Conservation (phyloP, 371 early-diverging fungal species). For the Lichtheimia corymbifera region DNA sequence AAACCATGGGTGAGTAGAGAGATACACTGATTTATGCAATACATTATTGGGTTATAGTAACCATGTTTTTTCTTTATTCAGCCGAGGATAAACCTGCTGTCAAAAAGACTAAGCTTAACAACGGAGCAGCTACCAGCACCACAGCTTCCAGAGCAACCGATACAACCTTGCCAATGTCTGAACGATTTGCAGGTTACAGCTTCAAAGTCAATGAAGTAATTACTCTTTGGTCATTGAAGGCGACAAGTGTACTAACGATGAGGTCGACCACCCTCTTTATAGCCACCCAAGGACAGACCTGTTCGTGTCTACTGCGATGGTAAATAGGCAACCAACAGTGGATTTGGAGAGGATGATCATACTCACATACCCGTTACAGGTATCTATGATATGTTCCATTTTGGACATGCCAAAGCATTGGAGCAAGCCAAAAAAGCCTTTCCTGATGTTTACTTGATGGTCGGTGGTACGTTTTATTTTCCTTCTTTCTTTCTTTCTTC, state of each 20-base stretch:
- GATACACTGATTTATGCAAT: no score
- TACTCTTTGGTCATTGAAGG: neutral
- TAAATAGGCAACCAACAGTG: neutral
- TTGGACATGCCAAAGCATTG: slow-evolving; percentile 90
- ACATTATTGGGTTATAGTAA: no score
- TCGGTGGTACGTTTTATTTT: slow-evolving; percentile 69
- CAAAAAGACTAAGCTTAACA: slow-evolving; percentile 13
- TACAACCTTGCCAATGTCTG: slow-evolving; percentile 7
- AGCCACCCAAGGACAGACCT: slow-evolving; percentile 75
- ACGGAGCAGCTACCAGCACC: slow-evolving; percentile 4
- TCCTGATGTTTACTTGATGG: slow-evolving; percentile 84
- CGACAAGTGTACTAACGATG: no score
- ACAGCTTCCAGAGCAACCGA: neutral
- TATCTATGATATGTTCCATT: slow-evolving; percentile 95
- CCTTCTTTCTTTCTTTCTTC: neutral
- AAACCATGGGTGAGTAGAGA: no score
- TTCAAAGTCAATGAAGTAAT: slow-evolving; percentile 25
- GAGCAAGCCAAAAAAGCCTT: slow-evolving; percentile 94
- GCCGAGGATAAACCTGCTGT: slow-evolving; percentile 6
- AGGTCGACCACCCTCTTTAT: neutral
- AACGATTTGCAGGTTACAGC: slow-evolving; percentile 17
- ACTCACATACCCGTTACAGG: slow-evolving; percentile 23
- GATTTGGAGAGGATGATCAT: neutral
- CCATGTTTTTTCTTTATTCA: neutral
- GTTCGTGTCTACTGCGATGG: slow-evolving; percentile 89